Evolutionary conservation across 2,329 filamentous ascomycete genomes (phyloP), one percentile per base, ranked within the genome.

Genomic region (Aspergillus terreus): DNA sequence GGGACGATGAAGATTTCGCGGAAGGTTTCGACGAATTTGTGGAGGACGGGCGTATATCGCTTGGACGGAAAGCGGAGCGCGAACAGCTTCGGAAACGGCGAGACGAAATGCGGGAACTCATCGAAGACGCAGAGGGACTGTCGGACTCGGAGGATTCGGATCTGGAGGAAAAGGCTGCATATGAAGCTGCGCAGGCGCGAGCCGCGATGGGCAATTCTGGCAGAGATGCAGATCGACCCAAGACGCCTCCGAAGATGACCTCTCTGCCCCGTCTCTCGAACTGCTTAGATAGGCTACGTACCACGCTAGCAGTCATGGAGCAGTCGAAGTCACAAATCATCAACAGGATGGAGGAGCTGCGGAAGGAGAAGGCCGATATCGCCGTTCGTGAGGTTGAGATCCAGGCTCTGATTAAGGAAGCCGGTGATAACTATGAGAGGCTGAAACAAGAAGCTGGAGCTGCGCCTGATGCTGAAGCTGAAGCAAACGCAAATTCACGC

Each of bases 1-100:
- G 80, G 40, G 91, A 96, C 32, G 92, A 97, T 61, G 92, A 97
- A 66, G 90, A 97, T 63, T 81, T 96, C 0, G 89, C 88, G 35
- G 94, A 97, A 72, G 92, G 91, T 0, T 97, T 95, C 61, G 92
- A 97, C 54, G 87, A 92, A 49, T 96, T 89, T 62, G 89, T 94
- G 7, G 88, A 94, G 38, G 90, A 96, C 65, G 90, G 88, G 7
- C 83, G 83, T 6, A 82, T 96, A 9, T 82, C 88, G 1, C 77
- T 96, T 0, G 90, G 91, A 32, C 84, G 81, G 55, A 88, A 87
- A 54, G 90, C 90, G 0, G 89, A 94, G 70, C 83, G 82, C 17
- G 88, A 90, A 59, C 86, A 80, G 43, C 70, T 81, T 45, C 79
- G 78, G 48, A 81, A 80, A 42, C 82, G 88, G 27, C 83, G 88